Conservation (phyloP, 345 rosid species). For the rapeseed (Brassica napus) region Da-Ae NC_063439.1:735001-735500, state of each 20-base stretch:
- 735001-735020: neutral
- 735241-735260: slow-evolving; percentile 20
- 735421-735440: slow-evolving; percentile 10
- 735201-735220: neutral
- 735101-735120: neutral
- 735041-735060: neutral
- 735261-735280: slow-evolving; percentile 8
- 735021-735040: neutral
- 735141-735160: neutral
- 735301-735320: slow-evolving; percentile 32
- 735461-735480: neutral
- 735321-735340: neutral
- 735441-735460: slow-evolving; percentile 11
- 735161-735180: slow-evolving; percentile 4
- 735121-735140: neutral
- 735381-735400: slow-evolving; percentile 23
- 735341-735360: slow-evolving; percentile 6
- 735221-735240: slow-evolving; percentile 11
- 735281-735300: slow-evolving; percentile 22
- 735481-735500: slow-evolving; percentile 15
- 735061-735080: slow-evolving; percentile 51
- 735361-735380: slow-evolving; percentile 4
- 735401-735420: neutral
- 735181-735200: slow-evolving; percentile 17
- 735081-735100: neutral